phyloP scores from a whole-genome alignment of 2,329 filamentous ascomycete species.

The Arthrobotrys sphaeroides region DNA sequence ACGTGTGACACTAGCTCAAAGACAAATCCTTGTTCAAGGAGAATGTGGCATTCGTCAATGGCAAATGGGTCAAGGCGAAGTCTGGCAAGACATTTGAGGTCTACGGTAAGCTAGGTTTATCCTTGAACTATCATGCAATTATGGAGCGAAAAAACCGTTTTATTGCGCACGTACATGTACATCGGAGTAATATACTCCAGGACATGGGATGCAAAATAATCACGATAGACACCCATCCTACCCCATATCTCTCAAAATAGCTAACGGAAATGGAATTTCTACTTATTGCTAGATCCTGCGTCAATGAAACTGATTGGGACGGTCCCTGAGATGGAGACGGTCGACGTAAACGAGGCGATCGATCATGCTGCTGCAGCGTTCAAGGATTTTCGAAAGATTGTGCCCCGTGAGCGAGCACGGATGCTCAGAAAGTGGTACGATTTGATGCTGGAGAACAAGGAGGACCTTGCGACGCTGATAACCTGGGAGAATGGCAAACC shows the following conservation, averaged over 20 bases:
- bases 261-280: constrained; percentile 31
- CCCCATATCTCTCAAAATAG: constrained; percentile 35
- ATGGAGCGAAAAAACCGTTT: constrained; percentile 46
- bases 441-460: constrained; percentile 78
- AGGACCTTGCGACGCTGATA: constrained; percentile 82
- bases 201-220: constrained; percentile 20
- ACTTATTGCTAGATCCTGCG: constrained; percentile 73
- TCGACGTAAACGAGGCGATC: constrained; percentile 84
- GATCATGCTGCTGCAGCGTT: constrained; percentile 81
- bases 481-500: constrained; percentile 94
- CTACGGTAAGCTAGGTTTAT: constrained; percentile 65
- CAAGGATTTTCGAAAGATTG: constrained; percentile 74
- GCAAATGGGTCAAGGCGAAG: constrained; percentile 85
- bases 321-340: constrained; percentile 81
- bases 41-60: constrained; percentile 77
- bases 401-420: constrained; percentile 77
- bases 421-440: constrained; percentile 84
- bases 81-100: constrained; percentile 94
- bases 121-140: constrained; percentile 21
- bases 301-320: constrained; percentile 82
- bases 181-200: constrained; percentile 43
- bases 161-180: constrained; percentile 47
- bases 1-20: constrained; percentile 69
- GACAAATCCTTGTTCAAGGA: constrained; percentile 85
- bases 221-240: constrained; percentile 3